A percentile compares a stretch with the other conserved stretches of the same genome.
phyloP scores from a whole-genome alignment of 768 basidiomycete genomes.

The Neoboletus magnificus region DNA sequence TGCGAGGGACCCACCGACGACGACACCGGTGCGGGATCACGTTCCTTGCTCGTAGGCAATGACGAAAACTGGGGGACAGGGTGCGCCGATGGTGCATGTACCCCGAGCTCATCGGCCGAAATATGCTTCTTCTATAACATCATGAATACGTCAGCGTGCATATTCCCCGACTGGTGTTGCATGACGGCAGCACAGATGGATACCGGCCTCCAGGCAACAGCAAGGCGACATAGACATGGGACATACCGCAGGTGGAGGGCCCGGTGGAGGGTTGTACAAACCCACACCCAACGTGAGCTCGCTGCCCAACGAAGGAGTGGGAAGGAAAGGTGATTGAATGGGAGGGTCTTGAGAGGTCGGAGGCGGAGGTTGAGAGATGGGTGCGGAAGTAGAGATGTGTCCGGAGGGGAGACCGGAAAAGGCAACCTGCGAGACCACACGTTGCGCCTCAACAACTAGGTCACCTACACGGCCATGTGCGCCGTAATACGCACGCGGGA shows the following conservation, averaged over 20 bases:
- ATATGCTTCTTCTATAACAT: conserved; percentile 15
- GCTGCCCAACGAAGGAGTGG: conserved; percentile 33
- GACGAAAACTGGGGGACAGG: conserved; percentile 53
- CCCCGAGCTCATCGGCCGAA: conserved; percentile 29
- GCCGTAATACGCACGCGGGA: conserved; percentile 68
- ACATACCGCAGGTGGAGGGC: conserved; percentile 19
- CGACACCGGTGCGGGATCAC: conserved; percentile 23
- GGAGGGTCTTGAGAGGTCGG: conserved; percentile 2
- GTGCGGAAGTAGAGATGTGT: neutral
- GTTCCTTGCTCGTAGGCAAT: conserved; percentile 48
- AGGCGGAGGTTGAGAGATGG: neutral
- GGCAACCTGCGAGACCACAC: conserved; percentile 49
- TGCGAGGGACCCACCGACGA: conserved; percentile 8
- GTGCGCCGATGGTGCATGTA: conserved; percentile 4
- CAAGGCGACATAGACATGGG: conserved; percentile 8
- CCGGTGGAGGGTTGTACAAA: conserved; percentile 8
- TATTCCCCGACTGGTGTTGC: conserved; percentile 10
- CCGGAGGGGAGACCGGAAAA: conserved; percentile 41
- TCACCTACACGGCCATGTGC: conserved; percentile 61
- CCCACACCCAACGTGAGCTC: conserved; percentile 24
- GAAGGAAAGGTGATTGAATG: conserved; percentile 21
- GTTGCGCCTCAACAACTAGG: conserved; percentile 61
- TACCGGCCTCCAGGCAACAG: conserved; percentile 20
- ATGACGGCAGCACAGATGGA: conserved; percentile 3
- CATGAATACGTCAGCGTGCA: conserved; percentile 9